Base-by-base conservation (phyloP, 352 stramenopile species). In the Paralagenidium karlingii region DNA sequence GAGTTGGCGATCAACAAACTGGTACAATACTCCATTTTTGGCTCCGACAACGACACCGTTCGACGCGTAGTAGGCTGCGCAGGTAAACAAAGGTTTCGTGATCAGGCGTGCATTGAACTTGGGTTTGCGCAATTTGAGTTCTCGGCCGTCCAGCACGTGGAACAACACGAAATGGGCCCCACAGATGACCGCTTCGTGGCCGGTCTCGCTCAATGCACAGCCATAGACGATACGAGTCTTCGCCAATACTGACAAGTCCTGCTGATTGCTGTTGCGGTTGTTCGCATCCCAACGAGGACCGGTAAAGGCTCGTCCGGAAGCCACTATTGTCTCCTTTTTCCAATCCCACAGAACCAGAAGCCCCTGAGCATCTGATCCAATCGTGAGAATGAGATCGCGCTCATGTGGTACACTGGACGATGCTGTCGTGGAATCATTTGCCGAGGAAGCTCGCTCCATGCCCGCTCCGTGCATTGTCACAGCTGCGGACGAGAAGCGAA, bases 341-440 rank as follows among this genome's bases (percentile, higher is more conserved):
- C 76, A 89, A 38, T 89, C 64, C 76, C 76, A 89, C n/a, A 89
- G 49, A 1, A 71, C 70, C 61, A 89, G 83, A 24, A 66, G 82
- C 13, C 58, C 58, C 16, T 77, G 67, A 0, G 43, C 45, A 8
- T 86, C 76, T n/a, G 30, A 36, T 3, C 30, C 30, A 36, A 36
- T 36, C 3, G 30, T 20, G 3, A 36, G 30, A 22, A 36, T 20
- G 16, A 36, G 30, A 36, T 36, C 22, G 30, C 22, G 16, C 16
- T 22, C 30, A 36, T 3, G 8, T 7, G 19, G 19, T 36, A 20
- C 30, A 36, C 3, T 7, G 8, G 30, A 20, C 19, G 3, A 22
- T 20, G 22, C 22, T 22, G 7, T 7, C 16, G 30, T 20, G 7
- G 16, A 22, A 36, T 36, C 16, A 36, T 16, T 22, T 16, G 30